Conservation (phyloP, 495 filamentous ascomycete species). For the Clohesyomyces aquaticus region DNA sequence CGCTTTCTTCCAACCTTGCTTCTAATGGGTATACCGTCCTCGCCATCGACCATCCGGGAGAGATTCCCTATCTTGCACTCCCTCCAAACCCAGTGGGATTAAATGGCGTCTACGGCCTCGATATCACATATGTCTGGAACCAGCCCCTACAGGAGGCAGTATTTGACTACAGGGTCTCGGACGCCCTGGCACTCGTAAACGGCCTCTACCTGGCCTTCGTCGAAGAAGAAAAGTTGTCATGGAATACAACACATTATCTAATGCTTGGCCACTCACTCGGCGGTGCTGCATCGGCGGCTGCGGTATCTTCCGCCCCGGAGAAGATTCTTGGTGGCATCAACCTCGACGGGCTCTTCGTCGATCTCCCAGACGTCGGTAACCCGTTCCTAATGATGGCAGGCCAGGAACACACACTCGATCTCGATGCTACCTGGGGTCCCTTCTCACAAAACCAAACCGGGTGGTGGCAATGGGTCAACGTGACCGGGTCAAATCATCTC, state of each 20-base stretch:
- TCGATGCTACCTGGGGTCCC: slow-evolving; percentile 16
- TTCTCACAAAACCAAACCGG: slow-evolving; percentile 27
- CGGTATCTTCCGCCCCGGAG: neutral
- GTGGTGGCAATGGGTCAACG: slow-evolving; percentile 32
- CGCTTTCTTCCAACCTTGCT: slow-evolving; percentile 12
- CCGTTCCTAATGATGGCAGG: slow-evolving; percentile 26
- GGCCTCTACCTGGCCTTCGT: slow-evolving; percentile 23
- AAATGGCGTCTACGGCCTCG: slow-evolving; percentile 15
- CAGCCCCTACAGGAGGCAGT: neutral
- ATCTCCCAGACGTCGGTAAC: slow-evolving; percentile 20
- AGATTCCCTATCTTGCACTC: slow-evolving; percentile 29
- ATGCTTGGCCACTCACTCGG: slow-evolving; percentile 28
- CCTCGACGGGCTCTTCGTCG: slow-evolving; percentile 12
- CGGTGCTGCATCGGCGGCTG: slow-evolving; percentile 8
- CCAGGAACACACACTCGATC: slow-evolving; percentile 13
- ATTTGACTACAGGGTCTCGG: slow-evolving; percentile 16
- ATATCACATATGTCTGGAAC: slow-evolving; percentile 16
- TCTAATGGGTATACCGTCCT: slow-evolving; percentile 34
- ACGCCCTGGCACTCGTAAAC: slow-evolving; percentile 19
- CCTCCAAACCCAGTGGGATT: slow-evolving; percentile 9
- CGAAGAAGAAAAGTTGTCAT: slow-evolving; percentile 6
- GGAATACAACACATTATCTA: slow-evolving; percentile 24
- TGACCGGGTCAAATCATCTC: slow-evolving; percentile 19
- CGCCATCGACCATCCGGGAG: slow-evolving; percentile 30
- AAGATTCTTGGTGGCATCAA: slow-evolving; percentile 25